Base-by-base conservation (phyloP, 148 eudicot species). In the Chenopodium berlandieri region DNA sequence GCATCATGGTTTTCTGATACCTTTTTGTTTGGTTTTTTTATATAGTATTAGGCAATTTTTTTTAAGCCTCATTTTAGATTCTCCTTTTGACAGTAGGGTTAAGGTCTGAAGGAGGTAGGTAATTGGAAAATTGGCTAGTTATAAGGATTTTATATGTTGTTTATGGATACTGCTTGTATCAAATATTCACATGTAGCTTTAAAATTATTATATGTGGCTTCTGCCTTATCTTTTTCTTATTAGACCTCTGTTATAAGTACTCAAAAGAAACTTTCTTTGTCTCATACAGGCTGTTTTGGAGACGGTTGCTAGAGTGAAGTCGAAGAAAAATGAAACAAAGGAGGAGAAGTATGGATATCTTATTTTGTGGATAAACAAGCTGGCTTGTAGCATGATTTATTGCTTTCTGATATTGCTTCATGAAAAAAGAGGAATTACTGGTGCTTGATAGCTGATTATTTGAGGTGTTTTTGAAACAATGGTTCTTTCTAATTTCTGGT, bases 241-340 rank as follows among this genome's bases (percentile, higher is more conserved):
- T 58, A 74, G 62, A 27, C 12, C 20, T 68, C 65, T 56, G 52
- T 54, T 69, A 22, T 50, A 77, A 66, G 77, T 22, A 27, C 74
- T 73, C 71, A 75, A 75, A 67, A 75, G 54, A 48, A 47, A 71
- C 30, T 47, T 77, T 79, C 52, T 70, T 44, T 40, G 44, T 76
- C 22, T 85, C 81, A 62, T 73, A 80, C 94, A 95, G 99, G 99
- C 99, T 81, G 92, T 91, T 86, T 69, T 95, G 90, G 99, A 93
- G 92, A 94, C 97, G 30, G 99, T 95, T 89, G 99, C 99, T 67
- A 93, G 97, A 88, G 97, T 95, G 79, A 92, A 86, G 94, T 81
- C 94, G 69, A 93, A 95, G 94, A 95, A 95, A 87, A 95, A 95
- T 88, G 99, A 93, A 69, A 93, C 99, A 40, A 95, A 93, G 80